Evolutionary conservation across 2,329 filamentous ascomycete genomes (phyloP).

Genomic region (Helicocarpus griseus): DNA sequence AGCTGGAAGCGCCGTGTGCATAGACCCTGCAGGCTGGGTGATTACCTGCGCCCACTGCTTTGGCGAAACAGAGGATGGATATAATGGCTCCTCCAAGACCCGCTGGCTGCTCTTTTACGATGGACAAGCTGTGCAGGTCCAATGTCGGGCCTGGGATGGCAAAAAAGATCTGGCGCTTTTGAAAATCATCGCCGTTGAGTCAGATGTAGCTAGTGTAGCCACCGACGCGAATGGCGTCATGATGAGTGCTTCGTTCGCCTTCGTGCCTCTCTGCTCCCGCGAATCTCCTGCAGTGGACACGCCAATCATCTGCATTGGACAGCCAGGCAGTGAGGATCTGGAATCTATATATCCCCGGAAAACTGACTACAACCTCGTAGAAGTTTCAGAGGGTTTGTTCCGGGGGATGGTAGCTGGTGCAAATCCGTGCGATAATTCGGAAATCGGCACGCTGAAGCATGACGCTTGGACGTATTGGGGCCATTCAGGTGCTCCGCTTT

Average conservation of each 20-base stretch:
- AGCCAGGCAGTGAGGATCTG: constrained; percentile 36
- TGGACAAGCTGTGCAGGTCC: constrained; percentile 31
- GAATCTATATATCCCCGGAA: constrained; percentile 29
- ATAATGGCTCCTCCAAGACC: constrained; percentile 16
- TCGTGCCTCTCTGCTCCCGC: constrained; percentile 6
- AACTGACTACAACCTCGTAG: constrained; percentile 40
- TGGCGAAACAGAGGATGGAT: constrained; percentile 32
- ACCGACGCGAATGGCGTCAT: background rate
- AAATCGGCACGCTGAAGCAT: constrained; percentile 45
- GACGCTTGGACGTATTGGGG: constrained; percentile 51
- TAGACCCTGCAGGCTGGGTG: constrained; percentile 35
- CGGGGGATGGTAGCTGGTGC: constrained; percentile 27
- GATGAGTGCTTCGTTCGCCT: constrained; percentile 12
- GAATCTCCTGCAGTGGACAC: constrained; percentile 12
- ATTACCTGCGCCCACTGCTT: constrained; percentile 45
- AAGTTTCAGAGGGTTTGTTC: constrained; percentile 37
- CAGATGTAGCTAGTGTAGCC: background rate
- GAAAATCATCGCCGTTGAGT: constrained; percentile 27
- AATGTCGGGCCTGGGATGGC: constrained; percentile 34
- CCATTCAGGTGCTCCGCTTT: constrained; percentile 43
- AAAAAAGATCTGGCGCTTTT: constrained; percentile 40
- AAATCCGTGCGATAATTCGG: constrained; percentile 42
- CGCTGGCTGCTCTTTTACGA: constrained; percentile 38
- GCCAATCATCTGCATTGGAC: constrained; percentile 29
- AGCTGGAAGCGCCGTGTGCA: constrained; percentile 44